Evolutionary conservation across 805 yeast genomes (phyloP).

Genomic region (Candida sphagnicola): DNA sequence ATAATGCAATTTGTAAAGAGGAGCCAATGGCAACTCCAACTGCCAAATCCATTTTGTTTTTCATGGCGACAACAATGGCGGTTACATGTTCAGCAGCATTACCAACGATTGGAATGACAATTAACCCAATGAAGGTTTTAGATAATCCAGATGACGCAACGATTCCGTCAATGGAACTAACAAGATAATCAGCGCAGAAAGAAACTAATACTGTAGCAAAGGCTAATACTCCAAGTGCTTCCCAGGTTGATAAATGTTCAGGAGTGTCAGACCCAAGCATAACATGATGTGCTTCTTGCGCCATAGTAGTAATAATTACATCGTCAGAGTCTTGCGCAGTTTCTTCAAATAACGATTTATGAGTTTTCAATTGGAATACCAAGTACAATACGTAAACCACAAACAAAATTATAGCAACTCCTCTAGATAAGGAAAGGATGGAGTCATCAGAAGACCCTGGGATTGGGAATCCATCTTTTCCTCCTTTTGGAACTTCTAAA

Average conservation of each 20-base stretch:
- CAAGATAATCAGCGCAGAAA: constrained; percentile 88
- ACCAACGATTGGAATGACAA: constrained; percentile 94
- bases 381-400: constrained; percentile 74
- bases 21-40: constrained; percentile 96
- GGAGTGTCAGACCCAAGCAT: constrained; percentile 18
- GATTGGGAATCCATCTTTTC: constrained; percentile 33
- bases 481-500: constrained; percentile 45
- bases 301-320: constrained; percentile 29
- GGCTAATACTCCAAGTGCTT: constrained; percentile 55
- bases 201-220: constrained; percentile 77
- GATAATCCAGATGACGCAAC: constrained; percentile 83
- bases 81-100: constrained; percentile 99
- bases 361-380: constrained; percentile 86
- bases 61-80: constrained; percentile 90
- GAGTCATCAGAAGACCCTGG: constrained; percentile 38
- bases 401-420: constrained; percentile 77
- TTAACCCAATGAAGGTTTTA: constrained; percentile 91
- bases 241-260: constrained; percentile 45
- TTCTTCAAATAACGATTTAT: constrained; percentile 68
- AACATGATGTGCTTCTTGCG: constrained; percentile 16
- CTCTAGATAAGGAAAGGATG: constrained; percentile 76
- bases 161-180: constrained; percentile 87
- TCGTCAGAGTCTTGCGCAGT: constrained; percentile 30
- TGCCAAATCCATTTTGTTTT: constrained; percentile 96
- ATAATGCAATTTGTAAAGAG: constrained; percentile 89